Evolutionary conservation across 2,329 filamentous ascomycete species (phyloP), one percentile per base, ranked within the genome.

Genomic region (Sphaerulina vaccinii): DNA sequence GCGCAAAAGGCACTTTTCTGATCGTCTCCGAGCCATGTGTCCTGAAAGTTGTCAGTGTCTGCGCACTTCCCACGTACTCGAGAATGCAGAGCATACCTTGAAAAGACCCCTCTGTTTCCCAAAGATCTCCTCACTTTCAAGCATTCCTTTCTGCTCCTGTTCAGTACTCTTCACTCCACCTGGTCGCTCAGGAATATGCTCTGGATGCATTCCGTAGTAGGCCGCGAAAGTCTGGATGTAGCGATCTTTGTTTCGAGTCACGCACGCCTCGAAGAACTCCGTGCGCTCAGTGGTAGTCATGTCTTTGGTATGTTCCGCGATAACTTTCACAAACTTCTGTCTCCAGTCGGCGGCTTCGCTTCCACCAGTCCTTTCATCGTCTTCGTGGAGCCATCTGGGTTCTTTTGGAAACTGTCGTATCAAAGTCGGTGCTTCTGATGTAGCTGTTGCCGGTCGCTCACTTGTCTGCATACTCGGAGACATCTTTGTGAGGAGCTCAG

Each of bases 121-220:
- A 21, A 19, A 2, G 11, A 48, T 39, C 11, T 29, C 36, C 13
- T 22, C 21, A 13, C 27, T 39, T 23, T 48, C 45, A 2, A 22
- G 35, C 45, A 48, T 48, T 2, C 23, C 45, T 5, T 48, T 23
- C 8, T 32, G 22, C 5, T 29, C 35, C 36, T 48, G 35, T 23
- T 48, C 22, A 21, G 36, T 39, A 10, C 45, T 48, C 36, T 48
- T 48, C 7, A 48, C 45, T 10, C 45, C 45, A n/a, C 45, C 45
- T 11, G 45, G 45, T n/a, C 47, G 47, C n/a, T 50, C 47, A 9
- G 47, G 47, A 36, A 50, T 50, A 9, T 50, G 47, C 39, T 43
- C 47, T 11, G 47, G 47, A 37, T 50, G 47, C 11, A 16, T 35
- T 13, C 38, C 47, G 24, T 50, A 50, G 11, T 50, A 50, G 3